Percentiles rank a stretch among this genome's conserved stretches.
Evolutionary conservation across 2,329 filamentous ascomycete genomes (phyloP).

Genomic region (Diaporthe sp.): DNA sequence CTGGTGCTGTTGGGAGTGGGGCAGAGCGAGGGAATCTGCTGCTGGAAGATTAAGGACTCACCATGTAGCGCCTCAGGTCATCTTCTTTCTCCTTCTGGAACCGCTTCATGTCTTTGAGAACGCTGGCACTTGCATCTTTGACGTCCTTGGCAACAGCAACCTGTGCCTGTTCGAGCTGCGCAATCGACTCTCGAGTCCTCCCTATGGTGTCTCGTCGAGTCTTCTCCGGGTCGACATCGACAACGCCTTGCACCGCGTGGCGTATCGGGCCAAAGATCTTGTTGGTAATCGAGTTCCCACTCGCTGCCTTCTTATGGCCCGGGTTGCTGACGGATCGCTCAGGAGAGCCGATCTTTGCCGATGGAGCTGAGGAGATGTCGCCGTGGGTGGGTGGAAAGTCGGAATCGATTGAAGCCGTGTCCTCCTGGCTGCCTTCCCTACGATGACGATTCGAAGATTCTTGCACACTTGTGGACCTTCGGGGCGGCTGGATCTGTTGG

Average conservation of each 20-base stretch:
- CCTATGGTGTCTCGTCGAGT: slow-evolving; percentile 94
- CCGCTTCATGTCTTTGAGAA: slow-evolving; percentile 89
- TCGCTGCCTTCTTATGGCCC: slow-evolving; percentile 83
- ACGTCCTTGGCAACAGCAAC: slow-evolving; percentile 92
- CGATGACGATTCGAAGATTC: slow-evolving; percentile 64
- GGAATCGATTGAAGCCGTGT: slow-evolving; percentile 92
- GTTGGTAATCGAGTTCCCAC: slow-evolving; percentile 90
- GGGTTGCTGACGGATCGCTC: slow-evolving; percentile 63
- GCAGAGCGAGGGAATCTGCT: slow-evolving; percentile 10
- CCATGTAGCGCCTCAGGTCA: slow-evolving; percentile 95
- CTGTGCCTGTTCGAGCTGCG: slow-evolving; percentile 90
- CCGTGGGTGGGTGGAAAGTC: slow-evolving; percentile 94
- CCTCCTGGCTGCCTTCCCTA: slow-evolving; percentile 74
- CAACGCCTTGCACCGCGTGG: slow-evolving; percentile 95
- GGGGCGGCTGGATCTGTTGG: slow-evolving; percentile 73
- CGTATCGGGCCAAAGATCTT: slow-evolving; percentile 97
- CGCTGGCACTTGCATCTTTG: slow-evolving; percentile 89
- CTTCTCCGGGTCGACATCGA: slow-evolving; percentile 94
- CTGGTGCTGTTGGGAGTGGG: neutral
- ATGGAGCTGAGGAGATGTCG: slow-evolving; percentile 77
- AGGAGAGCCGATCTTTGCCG: slow-evolving; percentile 80
- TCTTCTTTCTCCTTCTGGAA: slow-evolving; percentile 98
- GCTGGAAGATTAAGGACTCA: slow-evolving; percentile 61
- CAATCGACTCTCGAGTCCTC: slow-evolving; percentile 91
- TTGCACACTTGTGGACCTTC: slow-evolving; percentile 75